Conservation (phyloP, 2,329 filamentous ascomycete genomes). For the Arthroderma uncinatum region DNA sequence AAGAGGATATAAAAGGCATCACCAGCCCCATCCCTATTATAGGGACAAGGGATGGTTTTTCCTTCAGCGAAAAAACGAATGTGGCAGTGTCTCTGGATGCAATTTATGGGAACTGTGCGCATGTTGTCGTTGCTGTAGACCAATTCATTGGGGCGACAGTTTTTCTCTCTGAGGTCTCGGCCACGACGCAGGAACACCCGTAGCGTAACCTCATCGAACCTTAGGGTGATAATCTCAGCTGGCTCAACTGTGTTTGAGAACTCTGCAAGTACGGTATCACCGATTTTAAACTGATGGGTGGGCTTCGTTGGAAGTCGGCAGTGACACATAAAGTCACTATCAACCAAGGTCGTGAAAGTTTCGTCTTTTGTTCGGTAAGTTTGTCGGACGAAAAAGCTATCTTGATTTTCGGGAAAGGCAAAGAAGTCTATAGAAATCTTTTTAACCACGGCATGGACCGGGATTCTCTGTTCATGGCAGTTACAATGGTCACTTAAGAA, state of each 20-base stretch:
- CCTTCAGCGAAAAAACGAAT: slow-evolving; percentile 46
- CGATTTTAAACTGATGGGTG: slow-evolving; percentile 32
- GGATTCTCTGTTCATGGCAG: slow-evolving; percentile 46
- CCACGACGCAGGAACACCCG: slow-evolving; percentile 44
- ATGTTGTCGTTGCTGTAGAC: slow-evolving; percentile 38
- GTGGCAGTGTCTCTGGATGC: slow-evolving; percentile 47
- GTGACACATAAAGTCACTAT: slow-evolving; percentile 45
- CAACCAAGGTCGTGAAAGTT: slow-evolving; percentile 49
- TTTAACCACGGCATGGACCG: slow-evolving; percentile 45
- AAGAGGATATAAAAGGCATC: slow-evolving; percentile 55
- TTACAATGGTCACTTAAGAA: slow-evolving; percentile 70
- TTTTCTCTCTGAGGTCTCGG: slow-evolving; percentile 30
- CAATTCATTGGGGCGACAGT: slow-evolving; percentile 43
- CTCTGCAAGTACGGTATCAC: slow-evolving; percentile 50
- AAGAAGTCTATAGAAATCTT: slow-evolving; percentile 51
- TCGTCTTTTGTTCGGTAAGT: slow-evolving; percentile 52
- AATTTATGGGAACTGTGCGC: slow-evolving; percentile 26
- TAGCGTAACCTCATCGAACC: slow-evolving; percentile 31
- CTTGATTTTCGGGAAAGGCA: slow-evolving; percentile 34
- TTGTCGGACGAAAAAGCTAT: slow-evolving; percentile 55
- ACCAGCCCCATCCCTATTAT: slow-evolving; percentile 53
- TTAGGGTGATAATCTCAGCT: slow-evolving; percentile 44
- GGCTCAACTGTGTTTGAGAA: slow-evolving; percentile 43
- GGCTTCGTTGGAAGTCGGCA: slow-evolving; percentile 20
- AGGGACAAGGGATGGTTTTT: slow-evolving; percentile 47